phyloP scores from a whole-genome alignment of 2,329 filamentous ascomycete species.

The Penicillium sp. region DNA sequence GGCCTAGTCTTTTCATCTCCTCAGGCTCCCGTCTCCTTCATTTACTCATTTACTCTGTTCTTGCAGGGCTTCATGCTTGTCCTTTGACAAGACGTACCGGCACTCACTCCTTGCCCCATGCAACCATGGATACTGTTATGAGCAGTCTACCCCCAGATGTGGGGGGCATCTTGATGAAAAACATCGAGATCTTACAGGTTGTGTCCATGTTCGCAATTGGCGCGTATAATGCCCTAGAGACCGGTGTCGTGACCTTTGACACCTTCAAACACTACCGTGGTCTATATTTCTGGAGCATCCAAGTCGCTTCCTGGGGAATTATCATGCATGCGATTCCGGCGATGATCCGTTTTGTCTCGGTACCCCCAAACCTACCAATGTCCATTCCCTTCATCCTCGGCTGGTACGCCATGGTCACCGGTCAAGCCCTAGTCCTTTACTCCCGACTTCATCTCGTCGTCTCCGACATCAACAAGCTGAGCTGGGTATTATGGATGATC shows the following conservation, averaged over 20 bases:
- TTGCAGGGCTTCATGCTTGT: background rate
- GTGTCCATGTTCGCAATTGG: conserved; percentile 23
- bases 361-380: conserved; percentile 8
- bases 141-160: conserved; percentile 13
- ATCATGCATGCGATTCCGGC: conserved; percentile 45
- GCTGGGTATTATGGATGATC: conserved; percentile 50
- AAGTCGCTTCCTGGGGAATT: conserved; percentile 47
- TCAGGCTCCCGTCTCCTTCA: background rate
- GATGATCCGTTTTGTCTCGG: conserved; percentile 22
- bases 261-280: conserved; percentile 50
- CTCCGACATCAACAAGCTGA: conserved; percentile 39
- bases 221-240: conserved; percentile 51
- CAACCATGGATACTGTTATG: conserved; percentile 18
- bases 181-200: conserved; percentile 15
- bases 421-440: conserved; percentile 53
- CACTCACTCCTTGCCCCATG: background rate
- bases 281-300: conserved; percentile 54
- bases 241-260: conserved; percentile 49
- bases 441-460: conserved; percentile 52
- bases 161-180: conserved; percentile 10
- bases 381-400: conserved; percentile 36
- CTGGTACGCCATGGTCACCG: conserved; percentile 52
- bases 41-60: too few relatives aligned
- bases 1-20: background rate
- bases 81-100: background rate